These are phyloP conservation scores for Neurospora tetraspora DNA, from an alignment of 495 filamentous ascomycete genomes.

Conservation along the genomic window DNA sequence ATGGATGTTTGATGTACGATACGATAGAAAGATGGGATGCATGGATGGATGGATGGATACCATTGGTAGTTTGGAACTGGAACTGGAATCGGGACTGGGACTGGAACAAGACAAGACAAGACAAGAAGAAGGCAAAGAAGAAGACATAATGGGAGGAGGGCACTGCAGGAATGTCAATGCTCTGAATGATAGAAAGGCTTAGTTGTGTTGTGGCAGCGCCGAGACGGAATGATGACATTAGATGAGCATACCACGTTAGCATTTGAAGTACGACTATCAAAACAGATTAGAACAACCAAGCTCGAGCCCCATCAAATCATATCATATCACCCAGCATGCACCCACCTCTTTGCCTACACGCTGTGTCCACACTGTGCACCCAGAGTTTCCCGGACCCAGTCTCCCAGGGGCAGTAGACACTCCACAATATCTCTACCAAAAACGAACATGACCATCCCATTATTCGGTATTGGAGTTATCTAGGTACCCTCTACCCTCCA, in stretches of 20 bases:
- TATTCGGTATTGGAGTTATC: no score
- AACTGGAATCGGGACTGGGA: not conserved
- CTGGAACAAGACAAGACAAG: not conserved
- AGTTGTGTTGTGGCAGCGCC: not conserved
- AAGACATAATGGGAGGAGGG: not conserved
- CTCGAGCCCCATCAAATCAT: no score
- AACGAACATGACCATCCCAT: no score
- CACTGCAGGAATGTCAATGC: constrained; percentile 3
- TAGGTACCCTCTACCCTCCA: no score
- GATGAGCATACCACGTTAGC: not conserved
- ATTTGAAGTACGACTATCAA: not conserved
- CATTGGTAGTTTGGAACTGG: not conserved
- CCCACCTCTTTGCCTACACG: not conserved
- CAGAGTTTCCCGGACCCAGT: not conserved
- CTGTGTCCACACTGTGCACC: not conserved
- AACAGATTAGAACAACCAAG: not conserved
- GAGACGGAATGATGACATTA: not conserved
- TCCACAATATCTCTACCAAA: no score
- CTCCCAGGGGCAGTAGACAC: not conserved
- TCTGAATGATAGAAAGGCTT: not conserved
- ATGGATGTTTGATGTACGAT: not conserved
- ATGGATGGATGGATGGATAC: not conserved
- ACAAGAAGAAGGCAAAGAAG: not conserved
- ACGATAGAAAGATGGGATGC: not conserved
- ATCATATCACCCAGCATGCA: not conserved